Evolutionary conservation across 306 rosid genomes (phyloP).

Genomic region (Quercus agrifolia): DNA sequence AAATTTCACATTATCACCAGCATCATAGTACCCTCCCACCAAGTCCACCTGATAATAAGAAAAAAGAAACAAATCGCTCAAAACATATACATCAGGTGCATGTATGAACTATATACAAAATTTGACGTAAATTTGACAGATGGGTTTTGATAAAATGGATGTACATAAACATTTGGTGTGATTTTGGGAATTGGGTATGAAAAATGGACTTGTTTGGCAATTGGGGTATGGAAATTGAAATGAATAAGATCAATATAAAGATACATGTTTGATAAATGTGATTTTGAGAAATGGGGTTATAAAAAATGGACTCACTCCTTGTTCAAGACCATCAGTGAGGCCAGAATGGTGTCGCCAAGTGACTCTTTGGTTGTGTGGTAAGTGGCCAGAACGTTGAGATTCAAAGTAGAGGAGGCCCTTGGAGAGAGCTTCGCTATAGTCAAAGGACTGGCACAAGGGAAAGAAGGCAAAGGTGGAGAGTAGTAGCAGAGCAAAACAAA

Average conservation of each 20-base stretch:
- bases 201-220: no score
- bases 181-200: no score
- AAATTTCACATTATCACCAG: slow-evolving; percentile 86
- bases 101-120: no score
- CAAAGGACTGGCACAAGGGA: slow-evolving; percentile 38
- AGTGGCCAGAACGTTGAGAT: slow-evolving; percentile 80
- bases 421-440: slow-evolving; percentile 63
- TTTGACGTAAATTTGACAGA: no score
- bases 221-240: no score
- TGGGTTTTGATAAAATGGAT: not conserved
- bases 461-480: slow-evolving; percentile 32
- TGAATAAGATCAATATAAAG: no score
- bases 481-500: slow-evolving; percentile 15
- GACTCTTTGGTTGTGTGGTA: slow-evolving; percentile 76
- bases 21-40: slow-evolving; percentile 92
- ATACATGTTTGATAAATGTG: no score
- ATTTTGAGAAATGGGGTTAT: no score
- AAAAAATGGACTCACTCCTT: slow-evolving; percentile 46
- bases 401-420: slow-evolving; percentile 78
- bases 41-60: slow-evolving; percentile 61
- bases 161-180: no score
- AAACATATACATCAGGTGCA: no score
- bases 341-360: slow-evolving; percentile 84
- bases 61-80: not conserved
- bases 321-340: slow-evolving; percentile 75